Evolutionary conservation across 371 early-diverging fungal genomes (phyloP), one percentile per base, ranked within the genome.

Genomic region (Racocetra persica): DNA sequence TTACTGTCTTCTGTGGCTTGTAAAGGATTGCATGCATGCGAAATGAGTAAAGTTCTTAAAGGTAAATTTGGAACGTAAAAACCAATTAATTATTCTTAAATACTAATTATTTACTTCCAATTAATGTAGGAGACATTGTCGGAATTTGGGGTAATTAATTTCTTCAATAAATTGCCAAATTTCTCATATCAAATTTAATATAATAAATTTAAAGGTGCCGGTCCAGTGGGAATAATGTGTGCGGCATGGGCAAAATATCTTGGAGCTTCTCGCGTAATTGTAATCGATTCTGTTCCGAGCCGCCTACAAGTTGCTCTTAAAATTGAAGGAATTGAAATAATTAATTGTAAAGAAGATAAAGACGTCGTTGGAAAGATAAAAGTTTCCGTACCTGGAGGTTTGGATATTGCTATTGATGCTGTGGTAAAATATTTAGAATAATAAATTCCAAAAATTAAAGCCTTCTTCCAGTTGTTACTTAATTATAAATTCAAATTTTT

Each of bases 1-100:
- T 89, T 78, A 73, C 83, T 91, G 24, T 88, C 89, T 24, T 92
- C 92, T 81, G 86, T 91, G 69, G 84, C 91, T n/a, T 86, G 88
- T 60, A 93, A 92, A 4, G 81, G 89, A 4, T 91, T 86, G 79
- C 91, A 93, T 83, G 88, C 89, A 73, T 84, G 86, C 10, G 84
- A 83, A 71, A 84, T 85, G 38, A 80, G 86, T 10, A 87, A 82
- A 24, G 86, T 87, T 24, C 41, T 84, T 63, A 84, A 86, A 79
- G 88, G 88, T 49, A 88, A 91, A 13, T 22, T 10, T 51, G 54
- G 8, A 72, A 45, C 20, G 10, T 41, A 45, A 69, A 41, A 69
- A 72, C 5, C 4, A 51, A 51, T 2, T 51, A 24, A 51, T 51
- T 22, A 13, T 28, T 71, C 41, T 71, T 71, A 20, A 14, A 14